Evolutionary conservation across 352 stramenopile genomes (phyloP).

Genomic region (Blastocystis sp.): DNA sequence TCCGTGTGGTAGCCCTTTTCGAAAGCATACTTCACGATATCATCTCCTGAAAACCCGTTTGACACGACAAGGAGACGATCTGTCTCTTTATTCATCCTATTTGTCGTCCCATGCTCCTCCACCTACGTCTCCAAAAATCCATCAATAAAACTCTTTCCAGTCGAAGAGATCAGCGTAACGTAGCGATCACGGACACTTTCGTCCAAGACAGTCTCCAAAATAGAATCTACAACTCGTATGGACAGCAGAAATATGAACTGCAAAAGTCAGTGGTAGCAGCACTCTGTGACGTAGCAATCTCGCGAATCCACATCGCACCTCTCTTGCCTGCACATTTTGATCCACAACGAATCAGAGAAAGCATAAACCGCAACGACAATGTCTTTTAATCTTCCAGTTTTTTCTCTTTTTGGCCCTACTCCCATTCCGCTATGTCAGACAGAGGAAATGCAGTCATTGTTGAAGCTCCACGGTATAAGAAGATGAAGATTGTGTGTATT

Average conservation of each 20-base stretch:
- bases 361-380: background rate
- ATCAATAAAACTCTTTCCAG: conserved; percentile 10
- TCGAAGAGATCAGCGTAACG: conserved; percentile 3
- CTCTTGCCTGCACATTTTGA: background rate
- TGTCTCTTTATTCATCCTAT: conserved; percentile 16
- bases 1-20: background rate
- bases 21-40: background rate
- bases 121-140: conserved; percentile 39
- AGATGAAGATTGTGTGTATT: conserved; percentile 84
- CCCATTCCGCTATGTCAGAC: conserved; percentile 7
- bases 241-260: background rate
- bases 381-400: background rate
- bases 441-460: conserved; percentile 52
- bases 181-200: background rate
- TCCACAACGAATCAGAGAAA: background rate
- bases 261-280: background rate
- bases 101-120: background rate
- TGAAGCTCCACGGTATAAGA: conserved; percentile 41
- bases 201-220: background rate
- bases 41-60: conserved; percentile 27
- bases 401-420: background rate
- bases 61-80: conserved; percentile 28
- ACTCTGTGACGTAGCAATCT: background rate
- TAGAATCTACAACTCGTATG: background rate
- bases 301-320: background rate